Conservation (phyloP, 176 grass and related monocot genomes). For the Oryza nivara region DNA sequence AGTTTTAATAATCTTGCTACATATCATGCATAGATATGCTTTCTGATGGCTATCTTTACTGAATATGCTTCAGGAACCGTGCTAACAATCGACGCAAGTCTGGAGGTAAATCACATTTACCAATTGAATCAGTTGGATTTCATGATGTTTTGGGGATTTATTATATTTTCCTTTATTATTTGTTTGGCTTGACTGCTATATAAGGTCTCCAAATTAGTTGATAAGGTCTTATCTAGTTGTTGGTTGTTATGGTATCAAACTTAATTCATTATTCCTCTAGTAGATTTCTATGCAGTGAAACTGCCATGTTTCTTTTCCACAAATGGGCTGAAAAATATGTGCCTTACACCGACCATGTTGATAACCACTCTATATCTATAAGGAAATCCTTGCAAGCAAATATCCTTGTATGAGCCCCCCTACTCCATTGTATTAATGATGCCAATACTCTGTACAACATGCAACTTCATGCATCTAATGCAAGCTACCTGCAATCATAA, state of each 20-base stretch:
- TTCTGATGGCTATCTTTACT: slow-evolving; percentile 40
- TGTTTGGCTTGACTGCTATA: neutral
- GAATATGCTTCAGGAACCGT: slow-evolving; percentile 52
- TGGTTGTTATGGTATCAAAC: slow-evolving; percentile 15
- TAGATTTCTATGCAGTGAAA: slow-evolving; percentile 16
- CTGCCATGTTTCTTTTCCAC: neutral
- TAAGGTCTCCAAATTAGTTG: neutral
- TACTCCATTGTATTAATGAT: slow-evolving; percentile 9
- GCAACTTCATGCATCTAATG: neutral
- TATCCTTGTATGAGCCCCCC: neutral
- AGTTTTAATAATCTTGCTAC: slow-evolving; percentile 17
- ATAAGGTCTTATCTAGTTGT: slow-evolving; percentile 4
- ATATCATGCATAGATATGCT: slow-evolving; percentile 16
- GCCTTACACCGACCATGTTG: neutral
- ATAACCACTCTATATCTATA: neutral
- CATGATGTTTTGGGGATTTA: neutral
- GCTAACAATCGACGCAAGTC: slow-evolving; percentile 50
- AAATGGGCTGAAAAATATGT: neutral
- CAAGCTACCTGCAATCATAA: neutral
- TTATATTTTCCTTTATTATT: neutral
- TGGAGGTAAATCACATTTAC: slow-evolving; percentile 46
- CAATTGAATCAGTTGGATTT: slow-evolving; percentile 9
- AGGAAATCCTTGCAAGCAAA: neutral
- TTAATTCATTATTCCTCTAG: slow-evolving; percentile 7
- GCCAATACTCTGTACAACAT: neutral